These are phyloP conservation scores for Spencermartinsiella ligniputridi DNA, from an alignment of 1,139 yeast species.

Conservation along the genomic window DNA sequence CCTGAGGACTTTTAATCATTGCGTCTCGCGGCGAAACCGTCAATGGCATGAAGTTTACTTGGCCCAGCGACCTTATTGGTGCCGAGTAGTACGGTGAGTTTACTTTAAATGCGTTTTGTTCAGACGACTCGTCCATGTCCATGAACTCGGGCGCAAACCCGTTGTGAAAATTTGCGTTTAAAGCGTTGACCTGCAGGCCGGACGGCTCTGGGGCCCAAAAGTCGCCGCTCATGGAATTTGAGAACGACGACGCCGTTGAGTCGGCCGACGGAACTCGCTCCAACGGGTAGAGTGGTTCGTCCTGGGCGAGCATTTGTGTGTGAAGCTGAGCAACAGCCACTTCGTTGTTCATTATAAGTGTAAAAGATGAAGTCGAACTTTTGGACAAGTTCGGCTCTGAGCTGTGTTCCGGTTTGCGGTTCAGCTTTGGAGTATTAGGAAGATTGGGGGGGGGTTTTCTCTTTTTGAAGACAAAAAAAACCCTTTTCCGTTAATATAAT, in stretches of 20 bases:
- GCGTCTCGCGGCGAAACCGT: constrained; percentile 21
- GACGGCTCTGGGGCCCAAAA: not conserved
- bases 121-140: not conserved
- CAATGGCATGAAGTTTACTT: constrained; percentile 9
- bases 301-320: not conserved
- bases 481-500: no score
- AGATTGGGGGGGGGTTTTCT: no score
- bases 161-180: not conserved
- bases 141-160: not conserved
- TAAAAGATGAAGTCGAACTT: no score
- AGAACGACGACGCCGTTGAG: not conserved
- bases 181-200: not conserved
- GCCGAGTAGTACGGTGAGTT: constrained; percentile 9
- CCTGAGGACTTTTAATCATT: constrained; percentile 20
- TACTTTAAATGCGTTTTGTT: constrained; percentile 8
- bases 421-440: no score
- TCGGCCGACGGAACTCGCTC: not conserved
- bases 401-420: no score
- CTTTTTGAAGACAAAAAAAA: no score
- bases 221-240: not conserved
- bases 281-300: not conserved
- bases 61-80: not conserved
- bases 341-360: not conserved
- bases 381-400: no score
- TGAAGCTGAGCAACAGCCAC: not conserved